Evolutionary conservation across 106 monocot genomes (phyloP), one percentile per base, ranked within the genome.

Genomic region (Phalaenopsis aphrodite): DNA sequence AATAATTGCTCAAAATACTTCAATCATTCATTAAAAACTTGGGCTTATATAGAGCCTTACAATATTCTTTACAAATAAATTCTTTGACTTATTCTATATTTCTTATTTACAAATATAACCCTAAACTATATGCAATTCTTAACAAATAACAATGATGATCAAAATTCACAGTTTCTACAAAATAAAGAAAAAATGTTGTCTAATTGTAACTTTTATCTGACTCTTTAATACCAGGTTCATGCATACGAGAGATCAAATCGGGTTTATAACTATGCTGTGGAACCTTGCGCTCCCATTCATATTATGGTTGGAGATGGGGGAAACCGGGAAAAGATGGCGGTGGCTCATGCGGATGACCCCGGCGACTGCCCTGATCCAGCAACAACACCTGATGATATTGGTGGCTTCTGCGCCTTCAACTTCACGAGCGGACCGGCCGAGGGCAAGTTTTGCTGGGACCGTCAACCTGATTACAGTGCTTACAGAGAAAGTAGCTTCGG

Each of bases 221-320:
- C 2, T 21, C 24, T 55, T 77, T 21, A 78, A 76, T 30, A 14
- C 23, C 77, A 96, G 96, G 96, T 97, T 58, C 96, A 97, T 79
- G 96, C 96, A 14, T 97, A 97, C 41, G 96, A 97, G 83, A 86
- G 96, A 84, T 92, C 92, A 19, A 97, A 97, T 75, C 87, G 96
- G 38, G 91, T 97, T 1, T 94, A 85, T 69, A 94, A 97, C 86
- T 94, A 87, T 77, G 64, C 82, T 0, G 78, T 97, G 56, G 87
- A 97, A 81, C 87, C 87, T 10, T 97, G 96, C 65, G 96, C 87
- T 45, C 94, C 96, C 4, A 81, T 97, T 38, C 83, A 97, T 55
- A 94, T 97, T 80, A 81, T 83, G 5, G 80, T 94, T 30, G 96
- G 96, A n/a, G 96, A 97, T 69, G 96, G 96, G 1, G 96, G 96